Evolutionary conservation across 164 flowering plant species (phyloP).

Genomic region (Cinnamomum micranthum): DNA sequence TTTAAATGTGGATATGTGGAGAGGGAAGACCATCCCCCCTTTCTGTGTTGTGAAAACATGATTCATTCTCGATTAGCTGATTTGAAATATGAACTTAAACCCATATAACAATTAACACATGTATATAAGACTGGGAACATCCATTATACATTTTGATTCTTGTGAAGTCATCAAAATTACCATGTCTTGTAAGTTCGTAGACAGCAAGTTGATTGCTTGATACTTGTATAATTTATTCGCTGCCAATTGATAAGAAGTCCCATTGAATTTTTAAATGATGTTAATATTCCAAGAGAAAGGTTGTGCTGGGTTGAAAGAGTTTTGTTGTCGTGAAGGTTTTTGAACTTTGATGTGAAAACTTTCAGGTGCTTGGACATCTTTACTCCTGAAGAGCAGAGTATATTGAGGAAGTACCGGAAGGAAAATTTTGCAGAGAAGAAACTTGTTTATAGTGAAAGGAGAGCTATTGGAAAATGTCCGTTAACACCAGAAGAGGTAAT

Average conservation of each 20-base stretch:
- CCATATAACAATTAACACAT: not conserved
- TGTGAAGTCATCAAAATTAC: not conserved
- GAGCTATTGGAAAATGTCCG: slow-evolving; percentile 96
- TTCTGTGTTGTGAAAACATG: not conserved
- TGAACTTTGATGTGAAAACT: not conserved
- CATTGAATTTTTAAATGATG: not conserved
- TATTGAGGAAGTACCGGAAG: slow-evolving; percentile 66
- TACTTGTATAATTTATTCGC: not conserved
- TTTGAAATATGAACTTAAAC: not conserved
- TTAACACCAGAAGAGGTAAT: slow-evolving; percentile 99
- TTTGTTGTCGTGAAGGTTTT: not conserved
- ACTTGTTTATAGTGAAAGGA: slow-evolving; percentile 72
- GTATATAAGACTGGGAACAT: not conserved
- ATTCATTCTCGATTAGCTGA: not conserved
- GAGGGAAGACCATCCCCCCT: not conserved
- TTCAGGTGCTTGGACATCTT: slow-evolving; percentile 93
- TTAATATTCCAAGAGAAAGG: not conserved
- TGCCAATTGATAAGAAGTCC: not conserved
- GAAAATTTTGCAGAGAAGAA: slow-evolving; percentile 77
- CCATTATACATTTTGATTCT: not conserved
- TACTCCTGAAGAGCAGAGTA: slow-evolving; percentile 58
- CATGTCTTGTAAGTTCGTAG: not conserved
- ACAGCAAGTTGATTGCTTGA: not conserved
- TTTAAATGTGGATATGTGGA: not conserved
- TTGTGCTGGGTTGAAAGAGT: not conserved